Conservation (phyloP, 1,284 basidiomycete species). For the Cystobasidiaceae sp. region DNA sequence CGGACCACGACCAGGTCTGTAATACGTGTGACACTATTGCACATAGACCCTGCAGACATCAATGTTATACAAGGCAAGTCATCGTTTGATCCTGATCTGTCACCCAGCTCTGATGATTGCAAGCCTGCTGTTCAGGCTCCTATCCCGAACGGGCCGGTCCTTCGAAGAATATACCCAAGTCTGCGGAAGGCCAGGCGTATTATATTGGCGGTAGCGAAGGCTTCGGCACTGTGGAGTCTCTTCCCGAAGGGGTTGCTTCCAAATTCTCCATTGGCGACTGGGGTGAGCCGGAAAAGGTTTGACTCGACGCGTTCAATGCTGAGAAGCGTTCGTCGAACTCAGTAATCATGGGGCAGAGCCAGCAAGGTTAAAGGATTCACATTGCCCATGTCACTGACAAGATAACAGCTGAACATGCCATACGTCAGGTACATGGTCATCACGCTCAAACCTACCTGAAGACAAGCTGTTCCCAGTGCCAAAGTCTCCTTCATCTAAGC, state of each 20-base stretch:
- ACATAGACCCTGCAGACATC: constrained; percentile 60
- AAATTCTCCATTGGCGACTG: constrained; percentile 60
- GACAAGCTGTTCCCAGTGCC: constrained; percentile 62
- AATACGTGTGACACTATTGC: background rate
- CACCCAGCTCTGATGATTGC: constrained; percentile 1
- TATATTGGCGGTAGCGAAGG: constrained; percentile 73
- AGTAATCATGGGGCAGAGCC: constrained; percentile 63
- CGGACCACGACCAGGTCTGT: too few species aligned
- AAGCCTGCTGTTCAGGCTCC: too few species aligned
- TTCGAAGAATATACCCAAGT: constrained; percentile 3
- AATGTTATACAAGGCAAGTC: constrained; percentile 79
- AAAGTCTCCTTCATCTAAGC: constrained; percentile 36
- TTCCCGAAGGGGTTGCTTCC: constrained; percentile 54
- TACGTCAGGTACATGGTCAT: constrained; percentile 66
- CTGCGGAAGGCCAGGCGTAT: constrained; percentile 35
- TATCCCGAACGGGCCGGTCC: constrained; percentile 23
- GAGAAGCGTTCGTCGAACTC: background rate
- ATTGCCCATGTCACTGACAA: background rate
- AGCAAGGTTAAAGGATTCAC: constrained; percentile 46
- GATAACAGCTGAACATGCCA: background rate
- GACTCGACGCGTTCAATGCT: background rate
- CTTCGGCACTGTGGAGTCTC: constrained; percentile 60
- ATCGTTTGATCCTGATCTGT: constrained; percentile 56
- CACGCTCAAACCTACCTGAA: constrained; percentile 55
- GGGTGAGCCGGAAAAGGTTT: constrained; percentile 42